Conservation (phyloP, 2,329 filamentous ascomycete species). For the Aspergillus proliferans region DNA sequence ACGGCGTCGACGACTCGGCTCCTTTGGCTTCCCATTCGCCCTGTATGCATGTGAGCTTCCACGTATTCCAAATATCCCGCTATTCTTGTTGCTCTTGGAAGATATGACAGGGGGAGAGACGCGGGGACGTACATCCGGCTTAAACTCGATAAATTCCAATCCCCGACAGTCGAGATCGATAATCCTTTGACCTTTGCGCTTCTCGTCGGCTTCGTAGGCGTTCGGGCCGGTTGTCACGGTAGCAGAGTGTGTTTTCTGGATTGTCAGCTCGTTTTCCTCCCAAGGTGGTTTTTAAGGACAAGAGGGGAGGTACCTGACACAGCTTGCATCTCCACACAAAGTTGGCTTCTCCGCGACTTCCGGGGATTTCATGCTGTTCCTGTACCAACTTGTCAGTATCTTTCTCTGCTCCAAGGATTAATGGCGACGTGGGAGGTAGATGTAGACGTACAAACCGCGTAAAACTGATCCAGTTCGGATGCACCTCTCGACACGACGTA, state of each 20-base stretch:
- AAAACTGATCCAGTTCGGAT: slow-evolving; percentile 78
- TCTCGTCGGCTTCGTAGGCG: slow-evolving; percentile 51
- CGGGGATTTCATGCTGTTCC: slow-evolving; percentile 86
- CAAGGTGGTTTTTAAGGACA: background rate
- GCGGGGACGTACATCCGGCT: slow-evolving; percentile 62
- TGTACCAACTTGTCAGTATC: slow-evolving; percentile 31
- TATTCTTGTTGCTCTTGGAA: slow-evolving; percentile 1
- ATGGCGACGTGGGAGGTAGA: background rate
- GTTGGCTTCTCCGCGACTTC: slow-evolving; percentile 90
- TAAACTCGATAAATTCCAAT: slow-evolving; percentile 85
- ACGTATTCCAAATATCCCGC: background rate
- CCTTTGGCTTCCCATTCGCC: slow-evolving; percentile 88
- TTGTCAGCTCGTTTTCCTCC: background rate
- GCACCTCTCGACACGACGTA: slow-evolving; percentile 89
- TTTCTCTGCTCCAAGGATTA: background rate
- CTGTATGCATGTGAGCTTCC: slow-evolving; percentile 38
- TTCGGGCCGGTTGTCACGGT: slow-evolving; percentile 70
- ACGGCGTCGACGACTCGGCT: slow-evolving; percentile 71
- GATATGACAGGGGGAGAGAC: background rate
- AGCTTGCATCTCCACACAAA: slow-evolving; percentile 99
- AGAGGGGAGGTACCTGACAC: slow-evolving; percentile 65
- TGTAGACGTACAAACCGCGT: slow-evolving; percentile 70
- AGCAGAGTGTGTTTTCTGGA: slow-evolving; percentile 55
- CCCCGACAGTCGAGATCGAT: slow-evolving; percentile 92
- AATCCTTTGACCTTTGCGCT: slow-evolving; percentile 67